Percentiles rank a stretch among this genome's conserved stretches.
Evolutionary conservation across 306 rosid genomes (phyloP).

Genomic region (Sphenostylis stenocarpa): DNA sequence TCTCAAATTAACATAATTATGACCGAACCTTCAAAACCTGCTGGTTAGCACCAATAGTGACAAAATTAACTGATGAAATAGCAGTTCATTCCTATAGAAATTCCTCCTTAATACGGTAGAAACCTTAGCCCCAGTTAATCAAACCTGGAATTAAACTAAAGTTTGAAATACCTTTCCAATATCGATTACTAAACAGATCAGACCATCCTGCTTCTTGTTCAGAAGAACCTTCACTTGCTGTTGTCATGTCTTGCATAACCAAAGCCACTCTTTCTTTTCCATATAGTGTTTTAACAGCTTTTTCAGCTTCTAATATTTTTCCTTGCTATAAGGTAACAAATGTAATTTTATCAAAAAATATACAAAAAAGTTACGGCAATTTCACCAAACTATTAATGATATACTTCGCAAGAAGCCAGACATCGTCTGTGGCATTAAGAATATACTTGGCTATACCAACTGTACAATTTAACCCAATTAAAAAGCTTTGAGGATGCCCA

Average conservation of each 20-base stretch:
- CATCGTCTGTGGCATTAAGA: neutral
- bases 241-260: slow-evolving; percentile 61
- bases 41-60: neutral
- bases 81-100: neutral
- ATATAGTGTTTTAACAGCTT: slow-evolving; percentile 58
- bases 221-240: slow-evolving; percentile 62
- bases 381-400: neutral
- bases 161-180: slow-evolving; percentile 64
- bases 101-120: neutral
- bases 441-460: neutral
- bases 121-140: neutral
- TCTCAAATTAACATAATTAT: neutral
- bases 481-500: neutral
- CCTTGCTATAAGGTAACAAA: slow-evolving; percentile 64
- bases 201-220: slow-evolving; percentile 93
- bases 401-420: neutral
- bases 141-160: neutral
- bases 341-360: neutral
- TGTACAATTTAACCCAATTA: neutral
- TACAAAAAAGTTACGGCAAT: neutral
- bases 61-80: neutral
- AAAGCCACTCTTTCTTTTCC: slow-evolving; percentile 80
- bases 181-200: slow-evolving; percentile 84
- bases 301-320: slow-evolving; percentile 69
- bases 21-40: neutral